These are phyloP conservation scores for Arthroderma sp. DNA, from an alignment of 2,329 filamentous ascomycete genomes.

Conservation along the genomic window DNA sequence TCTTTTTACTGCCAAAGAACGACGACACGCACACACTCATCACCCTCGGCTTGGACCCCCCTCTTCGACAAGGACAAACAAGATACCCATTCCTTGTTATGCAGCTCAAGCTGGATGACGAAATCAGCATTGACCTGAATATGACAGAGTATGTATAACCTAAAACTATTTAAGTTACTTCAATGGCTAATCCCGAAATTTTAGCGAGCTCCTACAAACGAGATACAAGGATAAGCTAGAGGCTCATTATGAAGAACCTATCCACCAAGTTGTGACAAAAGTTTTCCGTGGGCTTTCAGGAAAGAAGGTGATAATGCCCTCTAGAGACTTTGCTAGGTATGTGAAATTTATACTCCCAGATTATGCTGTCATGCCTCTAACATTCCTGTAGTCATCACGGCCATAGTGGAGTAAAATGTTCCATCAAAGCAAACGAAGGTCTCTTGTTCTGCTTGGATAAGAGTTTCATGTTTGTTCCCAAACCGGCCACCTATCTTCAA, in stretches of 20 bases:
- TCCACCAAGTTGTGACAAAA: conserved; percentile 85
- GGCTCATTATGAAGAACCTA: conserved; percentile 80
- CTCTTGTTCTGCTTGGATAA: conserved; percentile 96
- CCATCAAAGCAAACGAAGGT: conserved; percentile 98
- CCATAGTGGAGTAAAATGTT: conserved; percentile 94
- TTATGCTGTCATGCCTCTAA: conserved; percentile 2
- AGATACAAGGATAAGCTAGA: conserved; percentile 85
- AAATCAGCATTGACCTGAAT: conserved; percentile 91
- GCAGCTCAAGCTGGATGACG: conserved; percentile 97
- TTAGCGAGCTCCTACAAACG: conserved; percentile 57
- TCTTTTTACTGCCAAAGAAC: conserved; percentile 97
- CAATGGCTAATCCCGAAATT: background rate
- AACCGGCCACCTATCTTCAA: conserved; percentile 91
- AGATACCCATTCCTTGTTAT: conserved; percentile 97
- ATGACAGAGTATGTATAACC: conserved; percentile 54
- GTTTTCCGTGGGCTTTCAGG: conserved; percentile 89
- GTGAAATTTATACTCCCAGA: background rate
- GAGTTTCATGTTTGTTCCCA: conserved; percentile 97
- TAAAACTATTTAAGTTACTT: background rate
- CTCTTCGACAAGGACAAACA: conserved; percentile 90
- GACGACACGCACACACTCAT: conserved; percentile 94
- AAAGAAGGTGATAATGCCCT: conserved; percentile 88
- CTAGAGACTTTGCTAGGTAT: conserved; percentile 77
- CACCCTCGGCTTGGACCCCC: conserved; percentile 85
- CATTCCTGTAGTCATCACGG: conserved; percentile 55